Base-by-base conservation (phyloP, 2,329 filamentous ascomycete genomes). In the Paracamarosporium sp. region DNA sequence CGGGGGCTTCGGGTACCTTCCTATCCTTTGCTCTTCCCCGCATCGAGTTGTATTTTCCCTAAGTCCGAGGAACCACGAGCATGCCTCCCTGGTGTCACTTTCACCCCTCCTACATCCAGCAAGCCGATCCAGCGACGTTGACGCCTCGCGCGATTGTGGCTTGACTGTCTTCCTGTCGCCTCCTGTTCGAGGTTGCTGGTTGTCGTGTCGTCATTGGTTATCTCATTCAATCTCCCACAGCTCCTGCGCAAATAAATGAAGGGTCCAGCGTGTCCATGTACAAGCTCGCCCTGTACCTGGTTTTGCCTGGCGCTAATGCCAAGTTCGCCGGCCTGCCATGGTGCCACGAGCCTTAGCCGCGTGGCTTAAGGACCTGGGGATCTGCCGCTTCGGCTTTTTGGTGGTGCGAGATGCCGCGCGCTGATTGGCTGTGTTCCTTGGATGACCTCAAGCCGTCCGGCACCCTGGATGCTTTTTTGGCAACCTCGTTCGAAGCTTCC, bases 351-450 rank as follows among this genome's bases (percentile, higher is more conserved):
- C 53, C 36, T 50, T 47, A 38, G 25, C 55, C 57, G 50, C 57
- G 54, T 60, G 57, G 53, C 57, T 55, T 50, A 27, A 40, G 24
- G 43, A 17, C 36, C 46, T 40, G 55, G 50, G 38, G 24, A 47
- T 35, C 54, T 17, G 50, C n/a, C 38, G 40, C 25, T 27, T 33
- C 20, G 52, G 35, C 40, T 55, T 44, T 27, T 22, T 36, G 51
- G 47, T 61, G 57, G 59, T 60, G 62, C 38, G n/a, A 43, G 41
- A 38, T 46, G 40, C 38, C 2, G 47, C 15, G 47, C 17, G n/a
- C 31, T 56, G 60, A 67, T 67, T 67, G 60, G 64, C 44, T 44
- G 56, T 30, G 62, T 61, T 61, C 58, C 56, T 58, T 57, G 61
- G 15, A 65, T 67, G 64, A 67, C 64, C 59, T 58, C 55, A 56